Evolutionary conservation across 2,329 filamentous ascomycete genomes (phyloP).

Genomic region (Saccharata proteae): DNA sequence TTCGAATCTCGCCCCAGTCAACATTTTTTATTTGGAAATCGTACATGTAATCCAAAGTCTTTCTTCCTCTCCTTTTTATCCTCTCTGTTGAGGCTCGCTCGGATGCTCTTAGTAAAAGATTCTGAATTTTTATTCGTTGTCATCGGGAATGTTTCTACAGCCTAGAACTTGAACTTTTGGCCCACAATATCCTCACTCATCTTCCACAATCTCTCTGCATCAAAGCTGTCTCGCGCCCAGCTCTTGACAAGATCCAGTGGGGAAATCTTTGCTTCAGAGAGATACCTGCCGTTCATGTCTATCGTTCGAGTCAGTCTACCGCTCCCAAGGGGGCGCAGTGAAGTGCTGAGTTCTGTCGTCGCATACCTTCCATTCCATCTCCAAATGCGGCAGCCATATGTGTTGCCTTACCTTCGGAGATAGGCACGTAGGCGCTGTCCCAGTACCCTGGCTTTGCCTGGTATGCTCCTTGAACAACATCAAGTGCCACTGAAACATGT

Average conservation of each 20-base stretch:
- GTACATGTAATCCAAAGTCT: too few relatives aligned
- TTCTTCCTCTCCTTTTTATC: too few relatives aligned
- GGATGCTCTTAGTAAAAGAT: too few relatives aligned
- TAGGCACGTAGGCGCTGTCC: slow-evolving; percentile 11
- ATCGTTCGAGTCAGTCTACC: neutral
- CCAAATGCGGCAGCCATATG: slow-evolving; percentile 21
- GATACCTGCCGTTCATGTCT: slow-evolving; percentile 17
- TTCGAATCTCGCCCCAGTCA: too few relatives aligned
- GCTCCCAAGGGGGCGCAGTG: neutral
- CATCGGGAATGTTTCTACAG: too few relatives aligned
- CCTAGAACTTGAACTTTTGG: slow-evolving; percentile 17
- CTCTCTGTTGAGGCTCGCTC: too few relatives aligned
- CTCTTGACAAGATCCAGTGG: slow-evolving; percentile 11
- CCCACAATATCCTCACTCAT: slow-evolving; percentile 21
- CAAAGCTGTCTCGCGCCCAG: slow-evolving; percentile 13
- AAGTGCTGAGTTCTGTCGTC: neutral
- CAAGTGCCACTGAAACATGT: too few relatives aligned
- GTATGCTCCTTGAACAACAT: too few relatives aligned
- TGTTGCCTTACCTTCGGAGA: slow-evolving; percentile 19
- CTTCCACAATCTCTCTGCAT: slow-evolving; percentile 20
- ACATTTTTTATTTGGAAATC: too few relatives aligned
- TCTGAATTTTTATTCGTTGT: too few relatives aligned
- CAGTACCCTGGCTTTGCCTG: too few relatives aligned
- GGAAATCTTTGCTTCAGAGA: slow-evolving; percentile 15
- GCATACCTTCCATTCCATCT: slow-evolving; percentile 12